Conservation (phyloP, 1,284 basidiomycete species). For the Trichosporon inkin region DNA sequence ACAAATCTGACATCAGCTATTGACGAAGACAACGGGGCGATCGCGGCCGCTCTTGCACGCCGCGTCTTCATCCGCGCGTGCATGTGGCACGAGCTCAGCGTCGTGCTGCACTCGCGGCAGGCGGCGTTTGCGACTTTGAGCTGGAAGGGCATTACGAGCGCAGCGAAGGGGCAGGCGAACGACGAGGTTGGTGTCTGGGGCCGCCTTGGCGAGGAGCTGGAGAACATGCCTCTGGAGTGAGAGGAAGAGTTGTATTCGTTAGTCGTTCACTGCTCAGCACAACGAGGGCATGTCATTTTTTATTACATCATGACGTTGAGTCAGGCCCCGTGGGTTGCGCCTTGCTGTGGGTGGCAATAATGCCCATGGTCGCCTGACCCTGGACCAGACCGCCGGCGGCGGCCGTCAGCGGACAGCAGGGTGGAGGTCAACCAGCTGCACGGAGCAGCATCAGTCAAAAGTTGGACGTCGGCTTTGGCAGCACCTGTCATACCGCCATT, state of each 20-base stretch:
- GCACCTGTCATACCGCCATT: background rate
- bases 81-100: conserved; percentile 86
- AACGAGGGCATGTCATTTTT: too few relatives aligned
- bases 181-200: conserved; percentile 66
- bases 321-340: too few relatives aligned
- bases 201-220: conserved; percentile 63
- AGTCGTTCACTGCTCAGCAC: background rate
- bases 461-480: background rate
- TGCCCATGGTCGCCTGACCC: too few relatives aligned
- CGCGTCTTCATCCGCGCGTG: conserved; percentile 80
- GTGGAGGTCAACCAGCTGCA: too few relatives aligned
- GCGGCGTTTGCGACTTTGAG: conserved; percentile 71
- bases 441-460: background rate
- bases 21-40: conserved; percentile 50
- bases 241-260: conserved; percentile 24
- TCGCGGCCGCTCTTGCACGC: conserved; percentile 64
- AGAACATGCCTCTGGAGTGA: conserved; percentile 77
- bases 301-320: too few relatives aligned
- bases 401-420: too few relatives aligned
- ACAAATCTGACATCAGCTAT: conserved; percentile 26
- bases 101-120: conserved; percentile 81
- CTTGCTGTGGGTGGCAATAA: too few relatives aligned
- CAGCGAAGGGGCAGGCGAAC: conserved; percentile 45
- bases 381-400: too few relatives aligned
- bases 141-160: conserved; percentile 52